These are phyloP conservation scores for Alnus glutinosa DNA, from an alignment of 306 rosid genomes.

Conservation along the genomic window DNA sequence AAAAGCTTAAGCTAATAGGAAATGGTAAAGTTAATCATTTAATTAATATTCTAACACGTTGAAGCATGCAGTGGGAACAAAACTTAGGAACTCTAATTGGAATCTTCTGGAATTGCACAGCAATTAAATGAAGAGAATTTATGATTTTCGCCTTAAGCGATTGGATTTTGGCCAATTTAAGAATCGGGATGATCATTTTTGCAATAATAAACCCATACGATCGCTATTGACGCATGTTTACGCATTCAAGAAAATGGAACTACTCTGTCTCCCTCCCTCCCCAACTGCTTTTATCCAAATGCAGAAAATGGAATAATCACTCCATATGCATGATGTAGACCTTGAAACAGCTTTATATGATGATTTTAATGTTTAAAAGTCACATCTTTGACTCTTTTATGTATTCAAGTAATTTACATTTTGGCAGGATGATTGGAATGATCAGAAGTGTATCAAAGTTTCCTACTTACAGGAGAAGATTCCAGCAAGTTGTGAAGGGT, in stretches of 20 bases:
- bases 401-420: conserved; percentile 8
- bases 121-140: neutral
- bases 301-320: neutral
- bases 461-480: conserved; percentile 76
- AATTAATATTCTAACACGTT: too few species aligned
- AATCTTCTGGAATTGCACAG: neutral
- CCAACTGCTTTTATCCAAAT: neutral
- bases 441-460: conserved; percentile 60
- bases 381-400: conserved; percentile 9
- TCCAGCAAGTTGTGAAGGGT: conserved; percentile 63
- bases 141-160: neutral
- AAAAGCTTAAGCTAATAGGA: too few species aligned
- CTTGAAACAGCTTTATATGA: neutral
- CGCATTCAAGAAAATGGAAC: neutral
- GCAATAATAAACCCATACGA: neutral
- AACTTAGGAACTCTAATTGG: neutral
- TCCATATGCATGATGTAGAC: neutral
- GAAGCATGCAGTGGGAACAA: too few species aligned
- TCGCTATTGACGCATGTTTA: neutral
- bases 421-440: conserved; percentile 82
- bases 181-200: neutral
- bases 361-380: neutral
- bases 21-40: too few species aligned
- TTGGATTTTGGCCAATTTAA: neutral
- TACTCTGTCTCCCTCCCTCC: neutral